Conservation (phyloP, 495 filamentous ascomycete species). For the Podospora tetraspora region DNA sequence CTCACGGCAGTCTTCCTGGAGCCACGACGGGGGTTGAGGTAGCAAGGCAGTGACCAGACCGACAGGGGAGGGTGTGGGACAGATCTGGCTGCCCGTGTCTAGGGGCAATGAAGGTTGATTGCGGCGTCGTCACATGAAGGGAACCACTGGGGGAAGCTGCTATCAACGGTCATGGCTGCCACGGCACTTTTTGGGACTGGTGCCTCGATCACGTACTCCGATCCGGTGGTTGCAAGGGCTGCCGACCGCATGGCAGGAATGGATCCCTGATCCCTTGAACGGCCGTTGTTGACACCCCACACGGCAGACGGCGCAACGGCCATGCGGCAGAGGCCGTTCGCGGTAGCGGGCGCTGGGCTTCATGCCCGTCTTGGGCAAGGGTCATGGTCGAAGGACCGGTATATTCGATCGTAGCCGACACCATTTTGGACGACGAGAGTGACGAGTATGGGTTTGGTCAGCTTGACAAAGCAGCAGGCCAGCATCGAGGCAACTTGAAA, state of each 20-base stretch:
- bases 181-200: conserved; percentile 27
- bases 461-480: conserved; percentile 30
- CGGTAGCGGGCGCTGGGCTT: not conserved
- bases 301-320: conserved; percentile 11
- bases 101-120: conserved; percentile 31
- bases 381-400: conserved; percentile 11
- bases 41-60: not conserved
- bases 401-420: conserved; percentile 6
- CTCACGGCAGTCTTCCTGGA: not conserved
- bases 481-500: conserved; percentile 12
- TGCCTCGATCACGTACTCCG: not conserved
- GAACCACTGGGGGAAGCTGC: conserved; percentile 23
- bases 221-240: not conserved
- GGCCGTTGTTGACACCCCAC: conserved; percentile 1
- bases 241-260: not conserved
- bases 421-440: conserved; percentile 22
- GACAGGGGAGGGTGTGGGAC: conserved; percentile 12
- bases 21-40: not conserved
- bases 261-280: not conserved
- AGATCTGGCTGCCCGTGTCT: conserved; percentile 16
- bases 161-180: conserved; percentile 17
- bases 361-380: conserved; percentile 7
- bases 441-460: conserved; percentile 23
- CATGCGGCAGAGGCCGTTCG: conserved; percentile 16
- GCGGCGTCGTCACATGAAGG: conserved; percentile 29